Conservation (phyloP, 2,329 filamentous ascomycete species). For the Malbranchea zuffiana region DNA sequence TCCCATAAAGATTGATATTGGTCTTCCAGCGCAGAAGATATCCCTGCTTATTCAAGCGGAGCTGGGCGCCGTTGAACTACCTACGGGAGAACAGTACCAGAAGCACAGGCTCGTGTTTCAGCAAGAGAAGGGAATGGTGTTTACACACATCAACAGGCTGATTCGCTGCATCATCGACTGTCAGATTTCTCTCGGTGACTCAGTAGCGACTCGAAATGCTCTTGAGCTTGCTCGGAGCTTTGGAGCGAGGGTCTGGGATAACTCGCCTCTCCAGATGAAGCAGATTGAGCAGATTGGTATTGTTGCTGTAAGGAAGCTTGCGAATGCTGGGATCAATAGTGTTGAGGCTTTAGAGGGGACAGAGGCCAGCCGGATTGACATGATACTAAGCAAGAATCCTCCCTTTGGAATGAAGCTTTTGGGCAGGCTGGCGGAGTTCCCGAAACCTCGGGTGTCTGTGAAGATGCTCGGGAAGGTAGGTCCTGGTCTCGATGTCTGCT, state of each 20-base stretch:
- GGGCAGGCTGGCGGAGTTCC: constrained; percentile 57
- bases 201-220: constrained; percentile 54
- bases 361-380: constrained; percentile 64
- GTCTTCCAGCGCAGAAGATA: constrained; percentile 59
- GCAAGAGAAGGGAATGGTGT: constrained; percentile 52
- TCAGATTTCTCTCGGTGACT: constrained; percentile 52
- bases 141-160: constrained; percentile 58
- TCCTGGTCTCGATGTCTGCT: constrained; percentile 31
- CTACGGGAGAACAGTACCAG: constrained; percentile 46
- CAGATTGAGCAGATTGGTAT: constrained; percentile 72
- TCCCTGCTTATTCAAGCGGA: constrained; percentile 67
- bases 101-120: constrained; percentile 47
- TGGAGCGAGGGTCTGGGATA: constrained; percentile 69
- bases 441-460: constrained; percentile 49
- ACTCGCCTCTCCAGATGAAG: constrained; percentile 65
- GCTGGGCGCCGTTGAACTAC: constrained; percentile 55
- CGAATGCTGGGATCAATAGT: constrained; percentile 56
- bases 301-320: constrained; percentile 63
- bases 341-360: constrained; percentile 58
- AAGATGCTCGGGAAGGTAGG: constrained; percentile 40
- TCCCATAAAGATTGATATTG: constrained; percentile 57
- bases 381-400: constrained; percentile 64
- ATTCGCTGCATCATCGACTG: constrained; percentile 69
- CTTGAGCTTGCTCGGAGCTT: constrained; percentile 71
- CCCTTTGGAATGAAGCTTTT: constrained; percentile 67